phyloP scores from a whole-genome alignment of 495 filamentous ascomycete genomes.

The Penicillium herquei region DNA sequence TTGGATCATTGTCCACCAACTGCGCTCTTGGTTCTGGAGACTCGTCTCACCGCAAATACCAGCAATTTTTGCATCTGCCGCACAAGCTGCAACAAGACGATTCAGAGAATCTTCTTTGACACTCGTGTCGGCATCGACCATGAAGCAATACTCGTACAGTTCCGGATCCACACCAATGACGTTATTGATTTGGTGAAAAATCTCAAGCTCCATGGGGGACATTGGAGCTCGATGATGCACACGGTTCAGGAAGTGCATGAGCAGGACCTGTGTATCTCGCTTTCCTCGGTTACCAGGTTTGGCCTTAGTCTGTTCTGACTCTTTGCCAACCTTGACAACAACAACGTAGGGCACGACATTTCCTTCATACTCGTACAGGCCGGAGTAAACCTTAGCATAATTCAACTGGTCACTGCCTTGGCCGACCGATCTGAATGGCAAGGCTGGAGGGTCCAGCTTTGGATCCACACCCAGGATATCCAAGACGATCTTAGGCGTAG shows the following conservation, averaged over 20 bases:
- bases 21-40: constrained; percentile 88
- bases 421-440: constrained; percentile 90
- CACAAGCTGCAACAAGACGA: constrained; percentile 87
- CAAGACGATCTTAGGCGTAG: constrained; percentile 94
- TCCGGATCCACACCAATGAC: constrained; percentile 97
- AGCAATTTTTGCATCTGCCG: constrained; percentile 91
- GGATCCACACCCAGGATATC: constrained; percentile 97
- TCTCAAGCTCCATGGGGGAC: constrained; percentile 93
- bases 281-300: constrained; percentile 98
- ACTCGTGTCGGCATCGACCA: constrained; percentile 97
- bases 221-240: constrained; percentile 92
- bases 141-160: constrained; percentile 94
- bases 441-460: constrained; percentile 89
- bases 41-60: constrained; percentile 98
- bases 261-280: constrained; percentile 88
- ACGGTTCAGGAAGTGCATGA: constrained; percentile 89
- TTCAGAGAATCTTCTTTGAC: constrained; percentile 91
- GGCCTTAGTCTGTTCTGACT: constrained; percentile 84
- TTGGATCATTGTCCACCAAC: constrained; percentile 99
- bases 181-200: constrained; percentile 99
- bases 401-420: constrained; percentile 90
- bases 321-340: constrained; percentile 94
- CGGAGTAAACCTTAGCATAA: constrained; percentile 97
- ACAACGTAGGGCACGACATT: constrained; percentile 97
- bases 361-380: constrained; percentile 95